A percentile compares a stretch with the other conserved stretches of the same genome.
Evolutionary conservation across 2,329 filamentous ascomycete species (phyloP).

Genomic region (Malbranchea cinnamomea): DNA sequence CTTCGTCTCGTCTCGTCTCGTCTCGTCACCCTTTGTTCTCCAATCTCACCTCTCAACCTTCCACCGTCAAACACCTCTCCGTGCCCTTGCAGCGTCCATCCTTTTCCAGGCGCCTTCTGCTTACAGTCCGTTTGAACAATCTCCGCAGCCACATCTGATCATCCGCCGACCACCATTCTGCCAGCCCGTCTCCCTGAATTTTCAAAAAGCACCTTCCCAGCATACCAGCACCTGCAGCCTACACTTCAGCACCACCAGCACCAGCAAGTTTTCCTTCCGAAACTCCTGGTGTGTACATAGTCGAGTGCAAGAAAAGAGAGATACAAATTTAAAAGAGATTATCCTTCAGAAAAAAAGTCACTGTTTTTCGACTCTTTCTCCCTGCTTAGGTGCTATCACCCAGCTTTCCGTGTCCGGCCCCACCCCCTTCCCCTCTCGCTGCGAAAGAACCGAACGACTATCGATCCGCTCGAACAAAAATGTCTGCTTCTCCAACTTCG

Average conservation of each 20-base stretch:
- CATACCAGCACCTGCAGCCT: slow-evolving; percentile 15
- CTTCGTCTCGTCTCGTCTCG: slow-evolving; percentile 14
- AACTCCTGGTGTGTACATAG: slow-evolving; percentile 83
- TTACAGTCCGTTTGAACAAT: slow-evolving; percentile 11
- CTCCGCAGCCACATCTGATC: too few species aligned
- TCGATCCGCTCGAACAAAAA: too few species aligned
- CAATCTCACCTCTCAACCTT: slow-evolving; percentile 3
- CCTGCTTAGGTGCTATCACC: slow-evolving; percentile 28
- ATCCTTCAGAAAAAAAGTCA: slow-evolving; percentile 39
- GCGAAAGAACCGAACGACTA: too few species aligned
- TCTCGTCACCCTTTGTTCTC: slow-evolving; percentile 13
- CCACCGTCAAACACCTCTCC: slow-evolving; percentile 2
- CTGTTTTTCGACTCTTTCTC: slow-evolving; percentile 28
- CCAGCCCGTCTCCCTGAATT: slow-evolving; percentile 7
- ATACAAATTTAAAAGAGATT: slow-evolving; percentile 30
- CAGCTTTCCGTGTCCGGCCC: too few species aligned
- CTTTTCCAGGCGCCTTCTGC: slow-evolving; percentile 21
- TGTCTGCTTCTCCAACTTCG: slow-evolving; percentile 51
- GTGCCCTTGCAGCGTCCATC: slow-evolving; percentile 17
- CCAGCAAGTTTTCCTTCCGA: slow-evolving; percentile 89
- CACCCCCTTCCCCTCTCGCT: too few species aligned
- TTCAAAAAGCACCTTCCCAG: slow-evolving; percentile 11
- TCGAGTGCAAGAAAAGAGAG: too few species aligned
- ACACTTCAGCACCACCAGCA: slow-evolving; percentile 34
- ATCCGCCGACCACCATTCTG: slow-evolving; percentile 16